Conservation (phyloP, 1,139 yeast genomes). For the Geotrichum australiense region DNA sequence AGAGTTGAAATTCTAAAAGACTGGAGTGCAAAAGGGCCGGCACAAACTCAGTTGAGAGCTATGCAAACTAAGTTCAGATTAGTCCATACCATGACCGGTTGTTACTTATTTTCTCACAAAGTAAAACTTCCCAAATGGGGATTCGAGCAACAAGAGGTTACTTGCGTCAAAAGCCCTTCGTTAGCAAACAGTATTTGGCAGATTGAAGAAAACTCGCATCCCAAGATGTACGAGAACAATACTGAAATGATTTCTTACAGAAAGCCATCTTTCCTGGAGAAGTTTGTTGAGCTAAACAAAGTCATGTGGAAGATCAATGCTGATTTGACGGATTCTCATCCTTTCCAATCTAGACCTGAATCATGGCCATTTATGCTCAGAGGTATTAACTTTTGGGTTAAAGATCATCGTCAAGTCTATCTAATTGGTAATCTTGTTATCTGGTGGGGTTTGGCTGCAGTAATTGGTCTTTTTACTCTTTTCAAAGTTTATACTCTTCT, state of each 20-base stretch:
- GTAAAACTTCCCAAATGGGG: constrained; percentile 94
- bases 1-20: constrained; percentile 74
- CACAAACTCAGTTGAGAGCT: constrained; percentile 63
- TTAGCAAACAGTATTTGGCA: constrained; percentile 76
- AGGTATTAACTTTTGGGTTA: constrained; percentile 94
- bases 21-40: constrained; percentile 49
- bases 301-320: constrained; percentile 90
- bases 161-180: constrained; percentile 79
- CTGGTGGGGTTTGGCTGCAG: constrained; percentile 76
- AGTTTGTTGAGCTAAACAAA: constrained; percentile 69
- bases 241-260: constrained; percentile 59
- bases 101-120: constrained; percentile 80
- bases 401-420: constrained; percentile 70
- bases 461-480: constrained; percentile 48
- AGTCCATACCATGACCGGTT: constrained; percentile 84
- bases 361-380: constrained; percentile 86
- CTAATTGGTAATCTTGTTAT: constrained; percentile 82
- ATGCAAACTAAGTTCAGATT: constrained; percentile 79
- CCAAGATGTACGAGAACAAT: constrained; percentile 33
- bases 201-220: constrained; percentile 61
- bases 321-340: constrained; percentile 77
- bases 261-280: constrained; percentile 55
- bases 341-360: constrained; percentile 80
- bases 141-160: constrained; percentile 93
- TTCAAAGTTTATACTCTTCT: constrained; percentile 51